Percentiles rank a stretch among this genome's conserved stretches.
Evolutionary conservation across 768 basidiomycete species (phyloP).

Genomic region (Serpula lacrymans): DNA sequence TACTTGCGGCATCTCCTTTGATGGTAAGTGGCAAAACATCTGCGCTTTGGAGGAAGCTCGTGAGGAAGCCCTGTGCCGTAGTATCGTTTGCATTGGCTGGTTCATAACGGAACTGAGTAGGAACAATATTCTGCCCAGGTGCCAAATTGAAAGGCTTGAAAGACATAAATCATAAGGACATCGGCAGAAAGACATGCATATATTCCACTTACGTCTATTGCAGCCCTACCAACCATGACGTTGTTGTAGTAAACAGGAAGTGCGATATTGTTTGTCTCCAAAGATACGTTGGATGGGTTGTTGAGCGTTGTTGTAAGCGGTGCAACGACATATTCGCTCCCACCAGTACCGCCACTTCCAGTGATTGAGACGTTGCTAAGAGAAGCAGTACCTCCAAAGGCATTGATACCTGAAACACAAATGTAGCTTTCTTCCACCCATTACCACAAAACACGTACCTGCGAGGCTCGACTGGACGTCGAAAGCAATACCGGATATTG

Average conservation of each 20-base stretch:
- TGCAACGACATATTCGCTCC: slow-evolving; percentile 52
- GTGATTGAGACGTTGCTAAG: slow-evolving; percentile 56
- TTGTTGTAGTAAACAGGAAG: slow-evolving; percentile 58
- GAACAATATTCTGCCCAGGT: slow-evolving; percentile 52
- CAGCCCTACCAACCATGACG: slow-evolving; percentile 55
- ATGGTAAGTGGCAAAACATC: slow-evolving; percentile 48
- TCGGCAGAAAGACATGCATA: background rate
- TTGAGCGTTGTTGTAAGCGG: slow-evolving; percentile 56
- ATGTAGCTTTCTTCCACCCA: background rate
- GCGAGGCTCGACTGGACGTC: slow-evolving; percentile 53
- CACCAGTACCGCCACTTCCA: slow-evolving; percentile 64
- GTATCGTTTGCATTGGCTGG: slow-evolving; percentile 67
- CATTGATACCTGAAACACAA: slow-evolving; percentile 45
- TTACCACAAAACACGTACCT: slow-evolving; percentile 31
- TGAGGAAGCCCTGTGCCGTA: slow-evolving; percentile 56
- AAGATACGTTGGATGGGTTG: slow-evolving; percentile 67
- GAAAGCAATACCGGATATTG: slow-evolving; percentile 62
- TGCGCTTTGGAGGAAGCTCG: slow-evolving; percentile 54
- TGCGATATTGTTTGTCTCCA: slow-evolving; percentile 54
- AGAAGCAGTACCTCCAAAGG: slow-evolving; percentile 50
- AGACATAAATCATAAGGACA: slow-evolving; percentile 4
- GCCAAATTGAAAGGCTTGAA: slow-evolving; percentile 50
- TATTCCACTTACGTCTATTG: slow-evolving; percentile 44
- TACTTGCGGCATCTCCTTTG: slow-evolving; percentile 55
- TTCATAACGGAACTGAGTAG: slow-evolving; percentile 65